A percentile compares a stretch with the other conserved stretches of the same genome.
phyloP scores from a whole-genome alignment of 345 rosid genomes.

The Gossypium bickii region DNA sequence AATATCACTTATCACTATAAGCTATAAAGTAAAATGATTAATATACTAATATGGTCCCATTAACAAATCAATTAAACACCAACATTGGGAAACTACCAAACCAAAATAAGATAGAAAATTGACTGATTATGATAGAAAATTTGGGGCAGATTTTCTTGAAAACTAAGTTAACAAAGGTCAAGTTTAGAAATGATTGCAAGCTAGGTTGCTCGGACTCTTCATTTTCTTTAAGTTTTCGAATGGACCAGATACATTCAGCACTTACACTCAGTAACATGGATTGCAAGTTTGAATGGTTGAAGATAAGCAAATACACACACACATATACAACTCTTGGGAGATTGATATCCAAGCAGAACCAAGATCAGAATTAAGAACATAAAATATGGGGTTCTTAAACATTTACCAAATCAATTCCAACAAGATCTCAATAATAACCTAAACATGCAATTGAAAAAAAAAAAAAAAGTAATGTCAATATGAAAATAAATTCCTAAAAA shows the following conservation, averaged over 20 bases:
- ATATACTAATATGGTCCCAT: background rate
- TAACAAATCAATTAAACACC: background rate
- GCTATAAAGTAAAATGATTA: background rate
- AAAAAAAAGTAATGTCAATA: background rate
- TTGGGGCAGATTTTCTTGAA: no score
- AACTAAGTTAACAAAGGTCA: no score
- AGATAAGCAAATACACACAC: no score
- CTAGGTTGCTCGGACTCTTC: no score
- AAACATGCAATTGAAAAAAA: background rate
- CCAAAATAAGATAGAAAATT: background rate
- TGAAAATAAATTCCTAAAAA: background rate
- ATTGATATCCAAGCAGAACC: background rate
- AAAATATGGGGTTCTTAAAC: background rate
- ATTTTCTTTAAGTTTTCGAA: no score
- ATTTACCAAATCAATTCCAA: background rate
- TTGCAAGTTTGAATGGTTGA: no score
- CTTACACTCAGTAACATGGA: no score
- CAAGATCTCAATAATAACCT: background rate
- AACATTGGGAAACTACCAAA: background rate
- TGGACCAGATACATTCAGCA: no score
- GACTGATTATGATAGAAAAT: background rate
- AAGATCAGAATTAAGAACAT: background rate
- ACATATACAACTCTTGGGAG: no score
- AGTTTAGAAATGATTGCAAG: no score
- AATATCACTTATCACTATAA: constrained; percentile 15